Percentiles rank a stretch among this genome's conserved stretches.
Evolutionary conservation across 2,329 filamentous ascomycete genomes (phyloP).

Genomic region (Colletotrichum trifolii): DNA sequence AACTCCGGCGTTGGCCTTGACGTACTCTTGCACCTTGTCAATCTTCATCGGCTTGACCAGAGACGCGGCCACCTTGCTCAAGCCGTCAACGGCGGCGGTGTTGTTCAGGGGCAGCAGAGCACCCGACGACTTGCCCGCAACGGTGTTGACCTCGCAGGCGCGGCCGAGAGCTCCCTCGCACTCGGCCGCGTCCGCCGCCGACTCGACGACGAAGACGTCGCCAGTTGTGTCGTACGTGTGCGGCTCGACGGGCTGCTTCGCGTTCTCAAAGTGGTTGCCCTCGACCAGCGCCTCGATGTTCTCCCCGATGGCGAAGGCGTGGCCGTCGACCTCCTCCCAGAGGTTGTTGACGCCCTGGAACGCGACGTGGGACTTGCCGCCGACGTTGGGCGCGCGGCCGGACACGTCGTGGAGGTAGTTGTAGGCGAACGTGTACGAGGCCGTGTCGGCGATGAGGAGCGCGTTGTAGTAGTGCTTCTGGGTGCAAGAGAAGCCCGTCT

Average conservation of each 20-base stretch:
- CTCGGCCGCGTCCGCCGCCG: constrained; percentile 28
- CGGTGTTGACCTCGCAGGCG: constrained; percentile 41
- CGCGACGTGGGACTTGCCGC: constrained; percentile 38
- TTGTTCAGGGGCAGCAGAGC: background rate
- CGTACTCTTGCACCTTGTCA: background rate
- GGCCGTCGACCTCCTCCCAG: constrained; percentile 53
- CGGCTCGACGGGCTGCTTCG: constrained; percentile 50
- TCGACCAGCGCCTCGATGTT: constrained; percentile 50
- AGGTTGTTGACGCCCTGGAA: constrained; percentile 55
- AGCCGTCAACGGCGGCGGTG: background rate
- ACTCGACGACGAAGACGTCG: constrained; percentile 39
- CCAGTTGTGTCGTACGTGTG: constrained; percentile 38
- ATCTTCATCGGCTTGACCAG: background rate
- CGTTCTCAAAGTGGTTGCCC: constrained; percentile 56
- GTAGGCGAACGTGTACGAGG: constrained; percentile 53
- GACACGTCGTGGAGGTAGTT: constrained; percentile 59
- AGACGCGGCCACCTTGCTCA: background rate
- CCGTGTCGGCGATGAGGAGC: constrained; percentile 51
- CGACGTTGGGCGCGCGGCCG: constrained; percentile 46
- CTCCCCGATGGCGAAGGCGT: constrained; percentile 55
- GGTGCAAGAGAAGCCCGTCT: constrained; percentile 56
- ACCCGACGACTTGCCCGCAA: background rate
- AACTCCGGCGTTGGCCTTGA: constrained; percentile 20
- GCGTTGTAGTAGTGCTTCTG: constrained; percentile 59
- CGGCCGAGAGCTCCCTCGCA: constrained; percentile 42